Percentiles rank a stretch among this genome's conserved stretches.
phyloP scores from a whole-genome alignment of 352 stramenopile genomes.

The Thalassiosira oceanica region DNA sequence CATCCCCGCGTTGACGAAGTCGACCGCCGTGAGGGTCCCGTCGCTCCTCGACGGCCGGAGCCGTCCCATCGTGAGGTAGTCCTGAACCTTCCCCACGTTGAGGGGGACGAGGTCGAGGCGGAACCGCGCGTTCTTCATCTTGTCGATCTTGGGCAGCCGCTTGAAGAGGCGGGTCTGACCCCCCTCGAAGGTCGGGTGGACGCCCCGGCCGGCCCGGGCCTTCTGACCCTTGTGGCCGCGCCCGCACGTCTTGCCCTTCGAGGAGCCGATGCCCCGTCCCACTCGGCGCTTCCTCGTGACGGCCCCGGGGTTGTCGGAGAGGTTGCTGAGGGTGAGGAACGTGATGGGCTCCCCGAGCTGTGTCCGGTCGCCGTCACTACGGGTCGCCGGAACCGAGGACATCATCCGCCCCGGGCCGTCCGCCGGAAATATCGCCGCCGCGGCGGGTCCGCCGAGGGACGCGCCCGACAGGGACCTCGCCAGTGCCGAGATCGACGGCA shows the following conservation, averaged over 20 bases:
- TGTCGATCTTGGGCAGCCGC: constrained; percentile 93
- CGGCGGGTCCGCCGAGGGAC: no score
- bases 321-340: constrained; percentile 67
- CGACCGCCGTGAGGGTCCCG: constrained; percentile 91
- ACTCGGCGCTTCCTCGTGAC: constrained; percentile 63
- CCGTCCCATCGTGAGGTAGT: constrained; percentile 95
- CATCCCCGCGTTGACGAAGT: constrained; percentile 83
- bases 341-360: constrained; percentile 36
- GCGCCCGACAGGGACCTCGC: no score
- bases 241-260: constrained; percentile 87
- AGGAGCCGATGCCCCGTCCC: constrained; percentile 72
- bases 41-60: constrained; percentile 75
- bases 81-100: constrained; percentile 92
- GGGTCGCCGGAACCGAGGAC: no score
- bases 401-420: no score
- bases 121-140: constrained; percentile 90
- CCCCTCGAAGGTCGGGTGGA: constrained; percentile 94
- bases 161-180: constrained; percentile 97
- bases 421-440: no score
- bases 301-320: constrained; percentile 74
- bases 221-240: constrained; percentile 97
- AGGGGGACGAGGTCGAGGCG: constrained; percentile 86
- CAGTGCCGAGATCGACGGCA: no score
- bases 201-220: constrained; percentile 85
- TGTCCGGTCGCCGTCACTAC: no score